A percentile compares a stretch with the other conserved stretches of the same genome.
These are phyloP conservation scores for Xylaria venustula DNA, from an alignment of 495 filamentous ascomycete genomes.

Conservation along the genomic window DNA sequence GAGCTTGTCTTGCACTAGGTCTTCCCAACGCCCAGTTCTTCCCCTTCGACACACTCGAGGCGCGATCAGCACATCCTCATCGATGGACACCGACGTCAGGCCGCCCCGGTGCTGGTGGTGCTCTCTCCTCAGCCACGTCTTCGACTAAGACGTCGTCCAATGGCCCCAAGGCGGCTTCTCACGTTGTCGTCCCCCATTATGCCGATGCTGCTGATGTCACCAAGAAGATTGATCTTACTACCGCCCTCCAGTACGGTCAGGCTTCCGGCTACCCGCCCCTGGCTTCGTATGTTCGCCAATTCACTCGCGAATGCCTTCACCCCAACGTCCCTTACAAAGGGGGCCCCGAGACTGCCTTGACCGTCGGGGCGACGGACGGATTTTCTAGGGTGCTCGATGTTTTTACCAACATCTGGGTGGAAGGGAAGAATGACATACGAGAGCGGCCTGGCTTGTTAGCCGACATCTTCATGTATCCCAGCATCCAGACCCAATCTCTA, in stretches of 20 bases:
- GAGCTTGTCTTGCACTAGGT: conserved; percentile 43
- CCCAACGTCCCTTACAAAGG: conserved; percentile 73
- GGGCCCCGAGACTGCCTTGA: conserved; percentile 74
- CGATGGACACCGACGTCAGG: conserved; percentile 70
- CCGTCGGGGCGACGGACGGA: conserved; percentile 81
- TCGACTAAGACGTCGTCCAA: neutral
- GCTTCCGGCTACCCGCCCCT: conserved; percentile 76
- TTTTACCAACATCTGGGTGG: conserved; percentile 71
- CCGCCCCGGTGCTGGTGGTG: conserved; percentile 42
- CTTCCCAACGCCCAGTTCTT: conserved; percentile 80
- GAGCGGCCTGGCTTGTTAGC: conserved; percentile 70
- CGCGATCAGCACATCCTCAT: conserved; percentile 67
- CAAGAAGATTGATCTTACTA: conserved; percentile 73
- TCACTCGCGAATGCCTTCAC: conserved; percentile 73
- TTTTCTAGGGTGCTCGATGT: conserved; percentile 72
- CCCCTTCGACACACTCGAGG: conserved; percentile 87
- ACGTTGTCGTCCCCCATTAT: conserved; percentile 69
- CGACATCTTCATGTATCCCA: conserved; percentile 78
- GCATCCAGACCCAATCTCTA: conserved; percentile 61
- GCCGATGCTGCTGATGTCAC: conserved; percentile 50
- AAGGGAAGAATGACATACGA: conserved; percentile 60
- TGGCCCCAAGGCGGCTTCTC: conserved; percentile 34
- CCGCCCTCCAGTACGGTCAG: conserved; percentile 83
- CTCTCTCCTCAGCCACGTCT: neutral
- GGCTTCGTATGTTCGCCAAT: conserved; percentile 70